These are phyloP conservation scores for Zasmidium cellare DNA, from an alignment of 2,329 filamentous ascomycete genomes.

Conservation along the genomic window DNA sequence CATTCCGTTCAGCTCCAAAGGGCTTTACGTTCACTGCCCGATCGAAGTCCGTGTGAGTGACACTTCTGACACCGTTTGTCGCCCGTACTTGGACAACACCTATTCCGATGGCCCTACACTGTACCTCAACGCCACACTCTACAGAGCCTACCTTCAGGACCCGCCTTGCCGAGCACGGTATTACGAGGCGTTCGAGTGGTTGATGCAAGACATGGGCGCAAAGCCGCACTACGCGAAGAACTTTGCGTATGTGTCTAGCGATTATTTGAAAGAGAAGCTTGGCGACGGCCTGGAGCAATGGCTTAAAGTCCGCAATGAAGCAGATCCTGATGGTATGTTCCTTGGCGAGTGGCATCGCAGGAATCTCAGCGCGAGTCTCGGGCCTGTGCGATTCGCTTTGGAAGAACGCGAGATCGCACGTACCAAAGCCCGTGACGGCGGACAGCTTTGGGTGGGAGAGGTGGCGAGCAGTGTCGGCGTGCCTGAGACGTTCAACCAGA, in stretches of 20 bases:
- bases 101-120: conserved; percentile 68
- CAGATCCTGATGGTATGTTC: conserved; percentile 83
- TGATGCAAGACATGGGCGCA: conserved; percentile 83
- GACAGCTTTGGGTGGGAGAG: conserved; percentile 40
- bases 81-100: conserved; percentile 74
- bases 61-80: conserved; percentile 52
- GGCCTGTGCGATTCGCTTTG: conserved; percentile 35
- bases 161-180: conserved; percentile 75
- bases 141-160: conserved; percentile 76
- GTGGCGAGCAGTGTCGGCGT: conserved; percentile 6
- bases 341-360: conserved; percentile 85
- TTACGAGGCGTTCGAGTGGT: conserved; percentile 86
- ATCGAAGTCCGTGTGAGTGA: conserved; percentile 87
- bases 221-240: conserved; percentile 94
- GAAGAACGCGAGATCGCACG: conserved; percentile 44
- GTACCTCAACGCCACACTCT: conserved; percentile 88
- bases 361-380: conserved; percentile 53
- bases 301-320: conserved; percentile 66
- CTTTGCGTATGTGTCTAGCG: conserved; percentile 62
- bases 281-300: conserved; percentile 66
- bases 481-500: conserved; percentile 31
- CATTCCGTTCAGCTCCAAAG: conserved; percentile 79
- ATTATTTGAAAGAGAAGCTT: conserved; percentile 68
- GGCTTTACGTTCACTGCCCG: conserved; percentile 82
- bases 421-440: conserved; percentile 42